Evolutionary conservation across 2,329 filamentous ascomycete species (phyloP).

Genomic region (Alternaria brassicae): DNA sequence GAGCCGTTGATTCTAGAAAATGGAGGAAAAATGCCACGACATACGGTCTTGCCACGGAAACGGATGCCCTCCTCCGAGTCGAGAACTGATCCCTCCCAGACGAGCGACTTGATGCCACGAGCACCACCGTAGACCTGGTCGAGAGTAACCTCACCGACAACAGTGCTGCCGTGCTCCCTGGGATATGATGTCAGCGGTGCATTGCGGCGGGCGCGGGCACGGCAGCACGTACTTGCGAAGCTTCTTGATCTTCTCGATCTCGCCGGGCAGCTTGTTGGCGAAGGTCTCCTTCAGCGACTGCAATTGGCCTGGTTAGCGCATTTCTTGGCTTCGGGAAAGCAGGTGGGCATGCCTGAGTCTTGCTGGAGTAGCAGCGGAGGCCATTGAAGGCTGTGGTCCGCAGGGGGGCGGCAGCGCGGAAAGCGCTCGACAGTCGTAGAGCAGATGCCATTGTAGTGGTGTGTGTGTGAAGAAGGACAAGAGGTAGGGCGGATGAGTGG

Average conservation of each 20-base stretch:
- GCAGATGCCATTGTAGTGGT: constrained; percentile 77
- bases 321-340: constrained; percentile 12
- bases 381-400: constrained; percentile 80
- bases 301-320: constrained; percentile 39
- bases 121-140: constrained; percentile 99
- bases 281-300: constrained; percentile 99
- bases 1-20: constrained; percentile 27
- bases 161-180: constrained; percentile 93
- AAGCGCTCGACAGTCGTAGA: constrained; percentile 79
- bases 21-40: constrained; percentile 27
- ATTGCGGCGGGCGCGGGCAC: constrained; percentile 15
- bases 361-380: constrained; percentile 87
- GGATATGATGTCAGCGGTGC: constrained; percentile 40
- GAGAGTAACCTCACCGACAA: constrained; percentile 96
- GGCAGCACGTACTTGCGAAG: constrained; percentile 77
- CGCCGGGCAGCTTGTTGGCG: constrained; percentile 90
- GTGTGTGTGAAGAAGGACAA: constrained; percentile 42
- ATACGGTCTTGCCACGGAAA: constrained; percentile 93
- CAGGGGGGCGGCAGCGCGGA: constrained; percentile 73
- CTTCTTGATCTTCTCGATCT: constrained; percentile 99
- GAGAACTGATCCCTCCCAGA: constrained; percentile 95
- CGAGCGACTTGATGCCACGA: constrained; percentile 96
- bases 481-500: constrained; percentile 43
- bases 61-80: constrained; percentile 99
- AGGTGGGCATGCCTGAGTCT: constrained; percentile 73